Evolutionary conservation across 2,329 filamentous ascomycete species (phyloP).

Genomic region (Cordyceps militaris): DNA sequence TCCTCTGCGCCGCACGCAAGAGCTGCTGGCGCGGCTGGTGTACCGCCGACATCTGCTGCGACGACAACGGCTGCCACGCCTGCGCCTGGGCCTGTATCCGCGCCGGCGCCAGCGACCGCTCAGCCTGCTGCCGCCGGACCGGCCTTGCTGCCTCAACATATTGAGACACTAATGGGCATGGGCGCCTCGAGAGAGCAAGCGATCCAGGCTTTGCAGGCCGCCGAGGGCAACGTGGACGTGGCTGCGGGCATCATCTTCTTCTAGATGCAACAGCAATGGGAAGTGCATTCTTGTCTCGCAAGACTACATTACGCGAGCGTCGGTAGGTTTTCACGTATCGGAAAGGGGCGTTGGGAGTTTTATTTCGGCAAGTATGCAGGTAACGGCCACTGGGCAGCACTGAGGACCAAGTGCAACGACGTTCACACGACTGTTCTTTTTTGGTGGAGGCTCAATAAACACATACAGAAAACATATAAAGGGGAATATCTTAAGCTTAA

Average conservation of each 20-base stretch:
- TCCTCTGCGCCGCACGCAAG: slow-evolving; percentile 20
- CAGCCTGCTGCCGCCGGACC: slow-evolving; percentile 21
- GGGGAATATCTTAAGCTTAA: background rate
- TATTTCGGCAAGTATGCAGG: background rate
- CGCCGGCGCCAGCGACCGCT: slow-evolving; percentile 18
- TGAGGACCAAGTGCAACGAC: background rate
- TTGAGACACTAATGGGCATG: slow-evolving; percentile 69
- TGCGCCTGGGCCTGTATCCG: slow-evolving; percentile 16
- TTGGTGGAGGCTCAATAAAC: background rate
- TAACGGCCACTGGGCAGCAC: background rate
- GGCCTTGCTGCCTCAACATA: slow-evolving; percentile 54
- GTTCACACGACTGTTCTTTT: background rate
- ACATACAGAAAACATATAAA: background rate
- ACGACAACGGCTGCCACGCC: background rate
- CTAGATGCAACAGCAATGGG: slow-evolving; percentile 10
- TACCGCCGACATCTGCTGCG: slow-evolving; percentile 11
- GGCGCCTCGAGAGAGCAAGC: slow-evolving; percentile 73
- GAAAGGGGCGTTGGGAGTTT: slow-evolving; percentile 1
- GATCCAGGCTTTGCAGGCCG: slow-evolving; percentile 72
- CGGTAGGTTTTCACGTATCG: background rate
- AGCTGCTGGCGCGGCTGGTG: slow-evolving; percentile 17
- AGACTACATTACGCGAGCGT: background rate
- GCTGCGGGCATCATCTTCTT: slow-evolving; percentile 74
- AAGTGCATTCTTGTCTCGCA: background rate
- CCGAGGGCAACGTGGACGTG: slow-evolving; percentile 77